These are phyloP conservation scores for Clonostachys sp. DNA, from an alignment of 2,329 filamentous ascomycete genomes.

Conservation along the genomic window DNA sequence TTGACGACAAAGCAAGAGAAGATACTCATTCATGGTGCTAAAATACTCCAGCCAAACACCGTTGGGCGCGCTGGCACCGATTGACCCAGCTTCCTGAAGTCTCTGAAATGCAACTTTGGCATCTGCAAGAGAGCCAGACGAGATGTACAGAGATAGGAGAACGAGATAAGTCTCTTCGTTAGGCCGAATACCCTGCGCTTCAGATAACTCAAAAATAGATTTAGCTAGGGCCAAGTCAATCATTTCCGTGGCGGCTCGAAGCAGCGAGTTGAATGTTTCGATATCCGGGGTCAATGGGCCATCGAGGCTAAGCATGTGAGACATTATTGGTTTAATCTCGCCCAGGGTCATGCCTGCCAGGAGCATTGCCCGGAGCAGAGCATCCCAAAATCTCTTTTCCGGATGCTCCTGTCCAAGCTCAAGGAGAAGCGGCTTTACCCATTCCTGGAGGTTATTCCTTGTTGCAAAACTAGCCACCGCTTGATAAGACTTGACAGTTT, in stretches of 20 bases:
- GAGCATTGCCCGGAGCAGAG: conserved; percentile 69
- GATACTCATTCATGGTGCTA: conserved; percentile 63
- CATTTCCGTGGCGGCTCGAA: conserved; percentile 67
- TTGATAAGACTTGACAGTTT: conserved; percentile 3
- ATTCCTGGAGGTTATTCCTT: conserved; percentile 53
- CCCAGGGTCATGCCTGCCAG: conserved; percentile 62
- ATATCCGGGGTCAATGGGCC: conserved; percentile 54
- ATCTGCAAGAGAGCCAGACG: conserved; percentile 66
- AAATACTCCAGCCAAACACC: conserved; percentile 48
- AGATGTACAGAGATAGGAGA: conserved; percentile 72
- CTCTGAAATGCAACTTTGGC: conserved; percentile 56
- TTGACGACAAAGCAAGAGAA: conserved; percentile 61
- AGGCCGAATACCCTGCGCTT: conserved; percentile 59
- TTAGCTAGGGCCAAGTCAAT: conserved; percentile 69
- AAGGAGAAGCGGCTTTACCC: conserved; percentile 57
- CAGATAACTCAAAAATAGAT: conserved; percentile 64
- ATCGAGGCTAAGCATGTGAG: conserved; percentile 63
- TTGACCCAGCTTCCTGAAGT: conserved; percentile 16
- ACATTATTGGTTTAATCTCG: conserved; percentile 50
- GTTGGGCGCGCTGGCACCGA: conserved; percentile 13
- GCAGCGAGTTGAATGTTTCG: conserved; percentile 70
- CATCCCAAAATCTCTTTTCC: conserved; percentile 61
- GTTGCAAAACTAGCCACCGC: conserved; percentile 45
- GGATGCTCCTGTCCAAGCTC: conserved; percentile 39
- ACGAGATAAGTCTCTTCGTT: conserved; percentile 69